A percentile compares a stretch with the other conserved stretches of the same genome.
Conservation (phyloP, 148 eudicot genomes). For the Drosera capensis region DNA sequence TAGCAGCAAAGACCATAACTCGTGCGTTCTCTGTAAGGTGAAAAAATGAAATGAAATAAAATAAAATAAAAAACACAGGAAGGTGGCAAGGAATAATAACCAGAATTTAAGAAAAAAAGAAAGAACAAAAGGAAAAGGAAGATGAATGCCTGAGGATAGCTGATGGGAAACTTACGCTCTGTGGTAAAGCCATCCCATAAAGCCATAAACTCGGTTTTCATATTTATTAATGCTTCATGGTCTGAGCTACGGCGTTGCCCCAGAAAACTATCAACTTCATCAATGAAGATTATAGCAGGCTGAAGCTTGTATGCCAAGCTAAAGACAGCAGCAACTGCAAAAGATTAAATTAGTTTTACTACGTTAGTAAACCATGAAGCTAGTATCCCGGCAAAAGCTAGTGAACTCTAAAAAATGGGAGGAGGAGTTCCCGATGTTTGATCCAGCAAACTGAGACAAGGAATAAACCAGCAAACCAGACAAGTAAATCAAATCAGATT, state of each 20-base stretch:
- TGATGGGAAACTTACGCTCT: conserved; percentile 40
- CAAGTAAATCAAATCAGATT: no score
- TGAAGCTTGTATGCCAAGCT: conserved; percentile 86
- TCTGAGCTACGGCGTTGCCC: conserved; percentile 81
- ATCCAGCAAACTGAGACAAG: no score
- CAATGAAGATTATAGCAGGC: conserved; percentile 92
- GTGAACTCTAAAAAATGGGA: no score
- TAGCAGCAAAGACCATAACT: conserved; percentile 98
- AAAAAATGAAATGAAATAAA: background rate
- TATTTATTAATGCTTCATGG: conserved; percentile 70
- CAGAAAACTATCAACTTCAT: conserved; percentile 87
- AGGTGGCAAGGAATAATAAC: background rate
- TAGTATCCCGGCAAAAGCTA: no score
- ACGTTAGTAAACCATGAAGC: conserved; percentile 1
- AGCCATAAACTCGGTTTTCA: conserved; percentile 94
- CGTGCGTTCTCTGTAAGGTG: conserved; percentile 56
- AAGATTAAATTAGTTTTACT: conserved; percentile 5
- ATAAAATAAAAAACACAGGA: background rate
- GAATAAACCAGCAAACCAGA: no score
- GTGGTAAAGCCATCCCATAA: conserved; percentile 94
- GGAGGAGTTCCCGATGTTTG: no score
- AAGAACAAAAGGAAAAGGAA: background rate
- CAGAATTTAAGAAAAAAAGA: background rate
- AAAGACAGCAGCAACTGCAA: conserved; percentile 90
- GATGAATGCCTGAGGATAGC: background rate